These are phyloP conservation scores for Salvia rosmarinus DNA, from an alignment of 257 asterid genomes.

Conservation along the genomic window DNA sequence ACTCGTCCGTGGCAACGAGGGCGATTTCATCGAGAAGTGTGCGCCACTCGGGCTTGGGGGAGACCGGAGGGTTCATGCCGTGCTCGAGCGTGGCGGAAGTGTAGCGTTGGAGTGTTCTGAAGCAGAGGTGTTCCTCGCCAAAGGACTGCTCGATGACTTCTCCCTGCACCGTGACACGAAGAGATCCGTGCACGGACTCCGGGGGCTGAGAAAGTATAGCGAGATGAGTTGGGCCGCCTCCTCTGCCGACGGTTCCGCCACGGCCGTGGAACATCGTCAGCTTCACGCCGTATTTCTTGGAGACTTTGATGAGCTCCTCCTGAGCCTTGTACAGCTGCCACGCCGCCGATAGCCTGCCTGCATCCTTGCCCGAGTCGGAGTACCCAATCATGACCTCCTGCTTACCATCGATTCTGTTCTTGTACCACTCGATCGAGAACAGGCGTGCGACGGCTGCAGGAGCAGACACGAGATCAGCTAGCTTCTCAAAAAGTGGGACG, in stretches of 20 bases:
- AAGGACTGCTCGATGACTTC: slow-evolving; percentile 72
- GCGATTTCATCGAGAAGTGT: slow-evolving; percentile 61
- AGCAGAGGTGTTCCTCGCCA: slow-evolving; percentile 71
- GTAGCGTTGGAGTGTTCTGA: slow-evolving; percentile 64
- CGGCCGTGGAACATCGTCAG: slow-evolving; percentile 75
- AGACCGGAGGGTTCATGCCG: slow-evolving; percentile 64
- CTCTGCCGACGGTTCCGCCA: slow-evolving; percentile 76
- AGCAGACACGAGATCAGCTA: slow-evolving; percentile 62
- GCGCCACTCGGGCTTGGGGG: slow-evolving; percentile 73
- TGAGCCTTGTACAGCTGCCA: slow-evolving; percentile 75
- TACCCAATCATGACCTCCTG: slow-evolving; percentile 81
- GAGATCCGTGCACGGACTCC: slow-evolving; percentile 62
- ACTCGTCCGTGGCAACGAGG: slow-evolving; percentile 58
- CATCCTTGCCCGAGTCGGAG: slow-evolving; percentile 78
- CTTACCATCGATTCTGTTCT: slow-evolving; percentile 54
- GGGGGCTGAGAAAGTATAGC: slow-evolving; percentile 79
- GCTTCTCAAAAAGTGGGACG: slow-evolving; percentile 67
- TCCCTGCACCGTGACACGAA: slow-evolving; percentile 73
- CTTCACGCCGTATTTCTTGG: slow-evolving; percentile 60
- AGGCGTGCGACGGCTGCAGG: slow-evolving; percentile 68
- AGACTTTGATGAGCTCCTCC: slow-evolving; percentile 66
- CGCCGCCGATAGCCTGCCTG: slow-evolving; percentile 67
- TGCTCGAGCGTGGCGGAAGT: slow-evolving; percentile 76
- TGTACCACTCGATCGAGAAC: slow-evolving; percentile 70
- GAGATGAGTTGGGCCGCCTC: slow-evolving; percentile 74